Evolutionary conservation across 148 eudicot genomes (phyloP).

Genomic region (Silene uniflora): DNA sequence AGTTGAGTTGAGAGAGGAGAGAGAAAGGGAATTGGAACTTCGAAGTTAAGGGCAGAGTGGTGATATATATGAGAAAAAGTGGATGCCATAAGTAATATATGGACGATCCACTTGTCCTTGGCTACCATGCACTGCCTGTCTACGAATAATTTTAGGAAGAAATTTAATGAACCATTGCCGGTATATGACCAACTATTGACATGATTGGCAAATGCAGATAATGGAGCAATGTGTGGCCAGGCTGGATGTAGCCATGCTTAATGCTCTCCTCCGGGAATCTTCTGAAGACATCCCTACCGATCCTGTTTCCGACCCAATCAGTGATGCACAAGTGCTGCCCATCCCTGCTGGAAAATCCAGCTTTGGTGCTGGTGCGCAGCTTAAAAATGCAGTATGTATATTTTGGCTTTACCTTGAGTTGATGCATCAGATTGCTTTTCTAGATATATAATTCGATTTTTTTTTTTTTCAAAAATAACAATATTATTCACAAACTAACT

Average conservation of each 20-base stretch:
- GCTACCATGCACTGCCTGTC: not conserved
- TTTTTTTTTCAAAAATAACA: not conserved
- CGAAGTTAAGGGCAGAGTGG: too few relatives aligned
- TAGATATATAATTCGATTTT: not conserved
- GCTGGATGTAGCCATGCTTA: constrained; percentile 95
- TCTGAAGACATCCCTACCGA: constrained; percentile 86
- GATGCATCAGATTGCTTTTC: not conserved
- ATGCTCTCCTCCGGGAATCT: constrained; percentile 91
- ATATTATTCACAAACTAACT: not conserved
- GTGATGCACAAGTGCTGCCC: constrained; percentile 78
- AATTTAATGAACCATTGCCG: not conserved
- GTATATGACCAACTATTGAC: not conserved
- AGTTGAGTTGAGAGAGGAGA: too few relatives aligned
- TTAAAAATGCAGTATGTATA: constrained; percentile 74
- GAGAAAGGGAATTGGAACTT: too few relatives aligned
- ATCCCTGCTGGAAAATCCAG: constrained; percentile 84
- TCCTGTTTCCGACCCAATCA: constrained; percentile 94
- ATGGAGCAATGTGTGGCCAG: constrained; percentile 94
- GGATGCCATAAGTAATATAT: too few relatives aligned
- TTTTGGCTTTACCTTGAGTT: not conserved
- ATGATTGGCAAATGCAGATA: constrained; percentile 40
- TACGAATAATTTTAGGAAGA: not conserved
- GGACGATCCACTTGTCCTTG: too few relatives aligned
- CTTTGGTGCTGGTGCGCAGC: constrained; percentile 95
- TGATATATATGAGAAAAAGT: too few relatives aligned